Conservation (phyloP, 1,139 yeast species). For the Citeromyces siamensis region DNA sequence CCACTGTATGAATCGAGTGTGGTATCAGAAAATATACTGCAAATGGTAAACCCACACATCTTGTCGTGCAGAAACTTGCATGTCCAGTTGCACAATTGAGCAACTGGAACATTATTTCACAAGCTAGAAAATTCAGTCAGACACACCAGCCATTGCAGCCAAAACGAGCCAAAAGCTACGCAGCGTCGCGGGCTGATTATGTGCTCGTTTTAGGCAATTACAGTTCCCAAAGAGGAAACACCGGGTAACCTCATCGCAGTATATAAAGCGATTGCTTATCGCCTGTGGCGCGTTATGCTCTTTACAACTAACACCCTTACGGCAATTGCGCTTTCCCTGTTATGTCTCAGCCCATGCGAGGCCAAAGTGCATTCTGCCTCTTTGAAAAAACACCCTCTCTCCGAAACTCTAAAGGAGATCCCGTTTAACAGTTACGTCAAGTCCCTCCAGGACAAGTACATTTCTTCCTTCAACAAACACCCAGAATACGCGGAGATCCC, state of each 20-base stretch:
- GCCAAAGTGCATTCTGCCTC: slow-evolving; percentile 55
- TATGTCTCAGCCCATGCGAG: slow-evolving; percentile 29
- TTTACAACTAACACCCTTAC: slow-evolving; percentile 22
- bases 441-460: slow-evolving; percentile 65
- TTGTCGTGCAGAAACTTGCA: too few relatives aligned
- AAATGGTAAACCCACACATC: too few relatives aligned
- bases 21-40: too few relatives aligned
- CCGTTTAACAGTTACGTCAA: slow-evolving; percentile 52
- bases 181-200: too few relatives aligned
- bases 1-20: too few relatives aligned
- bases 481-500: slow-evolving; percentile 26
- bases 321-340: slow-evolving; percentile 40
- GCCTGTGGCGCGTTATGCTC: slow-evolving; percentile 18
- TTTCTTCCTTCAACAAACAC: slow-evolving; percentile 35
- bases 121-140: too few relatives aligned
- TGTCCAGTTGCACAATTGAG: too few relatives aligned
- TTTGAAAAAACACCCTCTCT: slow-evolving; percentile 50
- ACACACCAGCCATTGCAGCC: too few relatives aligned
- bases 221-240: too few relatives aligned
- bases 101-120: too few relatives aligned
- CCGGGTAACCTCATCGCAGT: slow-evolving; percentile 4
- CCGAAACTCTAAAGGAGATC: slow-evolving; percentile 47
- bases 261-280: slow-evolving; percentile 3
- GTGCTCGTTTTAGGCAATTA: too few relatives aligned
- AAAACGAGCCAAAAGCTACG: too few relatives aligned